Evolutionary conservation across 495 filamentous ascomycete genomes (phyloP).

Genomic region (Peziza echinospora): DNA sequence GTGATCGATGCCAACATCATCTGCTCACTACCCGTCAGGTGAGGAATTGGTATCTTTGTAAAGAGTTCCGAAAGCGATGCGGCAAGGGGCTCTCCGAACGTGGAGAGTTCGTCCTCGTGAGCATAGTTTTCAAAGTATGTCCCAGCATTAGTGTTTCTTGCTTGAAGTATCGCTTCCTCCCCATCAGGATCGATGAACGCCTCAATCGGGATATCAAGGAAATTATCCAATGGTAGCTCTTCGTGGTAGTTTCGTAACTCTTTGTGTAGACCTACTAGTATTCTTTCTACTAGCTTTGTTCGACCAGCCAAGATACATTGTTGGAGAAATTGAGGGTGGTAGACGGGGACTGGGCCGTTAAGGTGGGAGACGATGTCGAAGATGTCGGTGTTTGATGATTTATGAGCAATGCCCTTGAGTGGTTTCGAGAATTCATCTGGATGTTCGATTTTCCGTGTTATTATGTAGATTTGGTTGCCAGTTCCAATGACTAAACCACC

Average conservation of each 20-base stretch:
- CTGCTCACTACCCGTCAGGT: conserved; percentile 72
- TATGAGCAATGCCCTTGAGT: conserved; percentile 18
- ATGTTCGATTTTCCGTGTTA: conserved; percentile 49
- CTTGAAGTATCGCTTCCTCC: conserved; percentile 5
- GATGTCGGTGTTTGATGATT: conserved; percentile 33
- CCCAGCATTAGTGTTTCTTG: conserved; percentile 33
- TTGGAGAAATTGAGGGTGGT: conserved; percentile 78
- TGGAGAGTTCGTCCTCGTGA: conserved; percentile 16
- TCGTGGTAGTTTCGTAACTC: conserved; percentile 65
- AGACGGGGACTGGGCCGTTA: conserved; percentile 76
- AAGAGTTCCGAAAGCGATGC: conserved; percentile 52
- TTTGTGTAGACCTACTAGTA: conserved; percentile 52
- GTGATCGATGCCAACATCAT: conserved; percentile 72
- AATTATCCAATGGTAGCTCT: conserved; percentile 61
- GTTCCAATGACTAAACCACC: conserved; percentile 71
- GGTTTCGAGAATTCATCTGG: conserved; percentile 28
- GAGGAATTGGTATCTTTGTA: conserved; percentile 50
- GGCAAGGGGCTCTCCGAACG: conserved; percentile 54
- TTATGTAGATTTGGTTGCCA: conserved; percentile 82
- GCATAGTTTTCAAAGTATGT: conserved; percentile 26
- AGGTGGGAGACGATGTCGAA: conserved; percentile 63
- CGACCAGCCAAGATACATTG: conserved; percentile 78
- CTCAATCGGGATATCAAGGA: conserved; percentile 47
- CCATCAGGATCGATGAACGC: conserved; percentile 33
- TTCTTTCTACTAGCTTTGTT: conserved; percentile 43